Percentiles rank a stretch among this genome's conserved stretches.
Conservation (phyloP, 2,329 filamentous ascomycete genomes). For the Myriosclerotinia curreyana region DNA sequence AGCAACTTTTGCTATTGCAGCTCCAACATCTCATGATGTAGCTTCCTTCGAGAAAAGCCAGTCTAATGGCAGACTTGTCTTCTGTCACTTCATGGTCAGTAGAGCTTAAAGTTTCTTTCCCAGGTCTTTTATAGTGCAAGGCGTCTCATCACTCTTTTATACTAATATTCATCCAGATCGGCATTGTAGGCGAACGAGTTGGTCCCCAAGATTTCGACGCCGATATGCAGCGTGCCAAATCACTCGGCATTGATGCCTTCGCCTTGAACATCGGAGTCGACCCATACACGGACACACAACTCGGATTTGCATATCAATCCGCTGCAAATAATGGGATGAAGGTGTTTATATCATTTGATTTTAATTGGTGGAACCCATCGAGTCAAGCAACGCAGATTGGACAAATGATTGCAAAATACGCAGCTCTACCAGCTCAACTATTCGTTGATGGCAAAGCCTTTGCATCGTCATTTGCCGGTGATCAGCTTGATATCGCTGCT, state of each 20-base stretch:
- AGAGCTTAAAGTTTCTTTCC: neutral
- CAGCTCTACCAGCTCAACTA: conserved; percentile 39
- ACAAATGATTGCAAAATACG: conserved; percentile 35
- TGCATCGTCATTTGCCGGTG: conserved; percentile 51
- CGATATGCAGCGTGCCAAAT: conserved; percentile 31
- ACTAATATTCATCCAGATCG: conserved; percentile 25
- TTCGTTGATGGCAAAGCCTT: conserved; percentile 39
- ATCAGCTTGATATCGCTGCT: conserved; percentile 43
- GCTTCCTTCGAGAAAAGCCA: conserved; percentile 15
- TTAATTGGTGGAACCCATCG: conserved; percentile 27
- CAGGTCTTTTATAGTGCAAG: neutral
- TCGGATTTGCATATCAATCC: conserved; percentile 36
- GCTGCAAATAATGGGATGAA: conserved; percentile 35
- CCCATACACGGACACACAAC: conserved; percentile 36
- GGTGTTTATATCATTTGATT: conserved; percentile 41
- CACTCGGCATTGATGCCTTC: conserved; percentile 41
- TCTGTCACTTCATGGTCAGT: conserved; percentile 30
- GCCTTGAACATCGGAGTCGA: conserved; percentile 39
- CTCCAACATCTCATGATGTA: neutral
- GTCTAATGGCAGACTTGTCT: conserved; percentile 24
- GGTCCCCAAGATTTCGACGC: conserved; percentile 28
- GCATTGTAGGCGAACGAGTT: conserved; percentile 28
- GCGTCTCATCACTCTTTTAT: neutral
- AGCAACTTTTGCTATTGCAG: conserved; percentile 12
- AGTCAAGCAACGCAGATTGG: conserved; percentile 30